phyloP scores from a whole-genome alignment of 192 early-diverging fungal genomes.

The Powellomyces hirtus region DNA sequence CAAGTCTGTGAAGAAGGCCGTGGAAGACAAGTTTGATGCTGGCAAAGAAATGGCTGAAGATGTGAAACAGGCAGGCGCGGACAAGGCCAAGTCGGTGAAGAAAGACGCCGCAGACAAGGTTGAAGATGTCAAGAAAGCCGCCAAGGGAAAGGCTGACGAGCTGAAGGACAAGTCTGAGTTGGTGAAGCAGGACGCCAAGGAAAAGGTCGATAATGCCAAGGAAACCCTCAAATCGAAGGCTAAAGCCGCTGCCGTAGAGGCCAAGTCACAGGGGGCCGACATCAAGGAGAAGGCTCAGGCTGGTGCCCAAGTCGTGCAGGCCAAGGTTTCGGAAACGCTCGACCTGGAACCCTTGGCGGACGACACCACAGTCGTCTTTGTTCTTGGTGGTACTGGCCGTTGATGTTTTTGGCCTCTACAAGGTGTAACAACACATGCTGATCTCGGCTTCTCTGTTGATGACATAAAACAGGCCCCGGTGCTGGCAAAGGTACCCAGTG shows the following conservation, averaged over 20 bases:
- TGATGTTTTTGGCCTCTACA: not conserved
- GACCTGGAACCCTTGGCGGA: slow-evolving; percentile 34
- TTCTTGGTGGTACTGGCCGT: slow-evolving; percentile 67
- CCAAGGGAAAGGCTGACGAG: not conserved
- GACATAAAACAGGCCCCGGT: slow-evolving; percentile 46
- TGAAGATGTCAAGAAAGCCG: not conserved
- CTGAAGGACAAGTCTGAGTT: not conserved
- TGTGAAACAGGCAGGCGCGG: not conserved
- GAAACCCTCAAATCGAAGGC: not conserved
- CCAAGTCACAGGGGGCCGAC: not conserved
- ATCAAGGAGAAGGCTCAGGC: not conserved
- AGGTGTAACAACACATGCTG: slow-evolving; percentile 25
- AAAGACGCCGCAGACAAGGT: not conserved
- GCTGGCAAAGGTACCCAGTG: slow-evolving; percentile 97
- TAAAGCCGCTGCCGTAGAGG: not conserved
- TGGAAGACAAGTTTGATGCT: not conserved
- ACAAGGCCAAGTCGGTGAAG: not conserved
- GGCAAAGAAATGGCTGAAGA: not conserved
- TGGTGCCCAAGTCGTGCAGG: not conserved
- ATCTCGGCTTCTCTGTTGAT: slow-evolving; percentile 31
- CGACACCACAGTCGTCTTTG: slow-evolving; percentile 81
- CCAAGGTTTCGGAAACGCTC: slow-evolving; percentile 8
- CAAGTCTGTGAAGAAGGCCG: not conserved
- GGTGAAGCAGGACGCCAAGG: slow-evolving; percentile 4
- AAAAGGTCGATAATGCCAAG: not conserved